Base-by-base conservation (phyloP, 352 stramenopile genomes). In the Phytophthora nicotianae region DNA sequence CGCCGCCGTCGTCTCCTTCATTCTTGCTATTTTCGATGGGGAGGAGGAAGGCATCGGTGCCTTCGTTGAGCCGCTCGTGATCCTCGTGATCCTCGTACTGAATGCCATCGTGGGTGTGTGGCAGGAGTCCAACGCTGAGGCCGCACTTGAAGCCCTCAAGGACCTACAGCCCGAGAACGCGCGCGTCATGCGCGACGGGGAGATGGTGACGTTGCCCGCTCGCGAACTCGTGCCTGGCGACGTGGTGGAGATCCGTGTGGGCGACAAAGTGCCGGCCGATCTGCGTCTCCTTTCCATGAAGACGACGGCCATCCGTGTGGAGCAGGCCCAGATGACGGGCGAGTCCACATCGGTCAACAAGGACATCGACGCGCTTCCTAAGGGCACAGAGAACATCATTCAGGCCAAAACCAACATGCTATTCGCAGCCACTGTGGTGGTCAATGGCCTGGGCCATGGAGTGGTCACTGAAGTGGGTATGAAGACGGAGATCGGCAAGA, bases 401-500 rank as follows among this genome's bases (percentile, higher is more conserved):
- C 89, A 98, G 68, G 87, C 84, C 49, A 98, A 98, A 83, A 83
- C 60, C 20, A 98, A 98, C 72, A 98, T 99, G 93, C 79, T 99
- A 4, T 99, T 99, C 72, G 89, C 93, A 13, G 96, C 97, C 13
- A 99, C 97, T 0, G 96, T 99, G 13, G 89, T 99, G n/a, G 98
- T 98, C 4, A 93, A 97, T 57, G 98, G 98, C 5, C 86, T 96
- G 54, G 96, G 90, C 20, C 75, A 83, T 13, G 97, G 93, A 21
- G 77, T 99, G 9, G 96, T 99, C 9, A 97, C 96, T 8, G 75
- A 96, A 42, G 98, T 98, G 20, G 97, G 97, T 32, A 98, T 99
- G 96, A 77, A 93, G 71, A 99, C 97, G 7, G 97, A 99, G 80
- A 99, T 99, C 59, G 98, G 98, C 23, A 99, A 99, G 81, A 98